These are phyloP conservation scores for Petunia axillaris DNA, from an alignment of 257 asterid species.

Conservation along the genomic window DNA sequence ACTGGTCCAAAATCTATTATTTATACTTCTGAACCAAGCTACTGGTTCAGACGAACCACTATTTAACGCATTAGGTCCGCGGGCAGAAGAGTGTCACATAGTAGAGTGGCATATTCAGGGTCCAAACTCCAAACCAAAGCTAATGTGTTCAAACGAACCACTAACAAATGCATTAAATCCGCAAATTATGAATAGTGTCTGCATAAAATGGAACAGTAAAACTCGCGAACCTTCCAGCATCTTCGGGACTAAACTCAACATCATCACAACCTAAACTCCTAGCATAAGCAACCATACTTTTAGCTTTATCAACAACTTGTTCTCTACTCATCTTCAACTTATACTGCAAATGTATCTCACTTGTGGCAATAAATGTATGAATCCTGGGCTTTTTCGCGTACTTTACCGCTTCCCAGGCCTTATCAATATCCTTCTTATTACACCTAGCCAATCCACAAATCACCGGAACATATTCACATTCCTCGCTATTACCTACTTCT, in stretches of 20 bases:
- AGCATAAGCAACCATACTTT: constrained; percentile 85
- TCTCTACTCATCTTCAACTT: constrained; percentile 83
- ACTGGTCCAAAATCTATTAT: no score
- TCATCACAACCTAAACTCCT: constrained; percentile 87
- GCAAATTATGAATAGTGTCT: no score
- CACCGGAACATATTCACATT: constrained; percentile 67
- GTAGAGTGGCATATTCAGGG: no score
- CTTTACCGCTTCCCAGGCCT: constrained; percentile 97
- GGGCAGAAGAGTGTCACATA: no score
- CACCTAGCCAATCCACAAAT: constrained; percentile 95
- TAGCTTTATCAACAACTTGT: constrained; percentile 84
- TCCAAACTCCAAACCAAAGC: no score
- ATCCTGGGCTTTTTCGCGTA: constrained; percentile 83
- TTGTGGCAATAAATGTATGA: constrained; percentile 94
- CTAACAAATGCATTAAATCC: no score
- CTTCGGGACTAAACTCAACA: constrained; percentile 98
- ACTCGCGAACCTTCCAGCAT: constrained; percentile 82
- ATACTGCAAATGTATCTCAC: constrained; percentile 86
- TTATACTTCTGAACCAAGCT: no score
- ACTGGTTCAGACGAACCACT: no score
- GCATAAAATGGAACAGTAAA: background rate
- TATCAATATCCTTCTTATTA: constrained; percentile 81
- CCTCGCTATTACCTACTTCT: constrained; percentile 68
- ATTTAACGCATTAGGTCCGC: no score
- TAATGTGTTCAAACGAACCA: no score